Evolutionary conservation across 352 stramenopile genomes (phyloP).

Genomic region (Chrysophaeum taylorii): DNA sequence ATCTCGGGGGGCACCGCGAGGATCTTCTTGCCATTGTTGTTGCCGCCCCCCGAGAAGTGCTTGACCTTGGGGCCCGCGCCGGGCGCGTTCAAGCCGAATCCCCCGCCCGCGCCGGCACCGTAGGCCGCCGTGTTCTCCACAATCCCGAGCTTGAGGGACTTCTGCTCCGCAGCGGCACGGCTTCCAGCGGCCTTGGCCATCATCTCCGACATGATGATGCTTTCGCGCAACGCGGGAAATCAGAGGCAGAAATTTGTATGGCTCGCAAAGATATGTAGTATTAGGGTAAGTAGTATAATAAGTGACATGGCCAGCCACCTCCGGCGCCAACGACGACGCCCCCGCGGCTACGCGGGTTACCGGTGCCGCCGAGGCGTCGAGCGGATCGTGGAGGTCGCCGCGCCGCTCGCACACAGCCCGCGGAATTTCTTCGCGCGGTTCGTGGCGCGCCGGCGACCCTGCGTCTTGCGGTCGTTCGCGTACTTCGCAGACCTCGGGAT

Average conservation of each 20-base stretch:
- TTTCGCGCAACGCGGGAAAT: too few relatives aligned
- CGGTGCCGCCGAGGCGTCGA: not conserved
- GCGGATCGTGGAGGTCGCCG: conserved; percentile 16
- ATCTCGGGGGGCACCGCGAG: not conserved
- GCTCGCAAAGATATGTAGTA: too few relatives aligned
- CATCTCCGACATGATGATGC: conserved; percentile 8
- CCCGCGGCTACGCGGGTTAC: not conserved
- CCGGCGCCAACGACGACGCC: not conserved
- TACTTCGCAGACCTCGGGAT: conserved; percentile 45
- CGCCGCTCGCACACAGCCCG: too few relatives aligned
- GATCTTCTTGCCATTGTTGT: not conserved
- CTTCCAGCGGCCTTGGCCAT: conserved; percentile 1
- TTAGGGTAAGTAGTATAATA: too few relatives aligned
- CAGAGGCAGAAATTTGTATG: too few relatives aligned
- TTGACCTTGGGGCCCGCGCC: conserved; percentile 16
- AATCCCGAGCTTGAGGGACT: not conserved
- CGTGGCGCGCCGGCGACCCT: conserved; percentile 54
- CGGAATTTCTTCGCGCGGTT: conserved; percentile 58
- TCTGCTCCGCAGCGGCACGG: not conserved
- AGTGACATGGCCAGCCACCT: too few relatives aligned
- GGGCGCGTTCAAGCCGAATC: conserved; percentile 22
- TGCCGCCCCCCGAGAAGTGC: conserved; percentile 10
- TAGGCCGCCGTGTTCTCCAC: not conserved
- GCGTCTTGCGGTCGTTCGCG: conserved; percentile 56
- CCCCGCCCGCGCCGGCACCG: conserved; percentile 17